These are phyloP conservation scores for Ustilago esculenta DNA, from an alignment of 1,284 basidiomycete genomes.

Conservation along the genomic window DNA sequence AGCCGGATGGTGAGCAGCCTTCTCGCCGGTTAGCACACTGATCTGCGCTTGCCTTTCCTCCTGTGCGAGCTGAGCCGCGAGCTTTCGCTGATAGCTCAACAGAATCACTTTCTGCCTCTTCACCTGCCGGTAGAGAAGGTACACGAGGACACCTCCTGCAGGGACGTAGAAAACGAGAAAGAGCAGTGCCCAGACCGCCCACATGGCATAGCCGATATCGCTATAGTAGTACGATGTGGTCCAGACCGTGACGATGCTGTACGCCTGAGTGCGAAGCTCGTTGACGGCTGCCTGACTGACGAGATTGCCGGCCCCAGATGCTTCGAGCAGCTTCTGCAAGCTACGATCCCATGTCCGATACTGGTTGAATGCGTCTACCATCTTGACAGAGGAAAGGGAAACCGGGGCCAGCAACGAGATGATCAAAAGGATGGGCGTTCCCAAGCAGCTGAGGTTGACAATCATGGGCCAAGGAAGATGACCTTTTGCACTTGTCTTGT, in stretches of 20 bases:
- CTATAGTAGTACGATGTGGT: conserved; percentile 36
- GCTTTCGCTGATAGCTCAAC: conserved; percentile 33
- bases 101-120: conserved; percentile 29
- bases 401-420: conserved; percentile 32
- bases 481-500: conserved; percentile 28
- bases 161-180: conserved; percentile 57
- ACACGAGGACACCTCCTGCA: conserved; percentile 51
- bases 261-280: conserved; percentile 17
- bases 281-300: conserved; percentile 13
- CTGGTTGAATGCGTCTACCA: conserved; percentile 10
- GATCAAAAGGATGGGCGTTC: conserved; percentile 45
- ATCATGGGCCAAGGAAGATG: conserved; percentile 44
- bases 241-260: conserved; percentile 30
- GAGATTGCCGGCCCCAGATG: neutral
- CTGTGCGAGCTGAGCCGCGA: conserved; percentile 23
- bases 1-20: no score
- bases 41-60: conserved; percentile 19
- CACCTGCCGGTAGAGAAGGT: conserved; percentile 41
- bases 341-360: conserved; percentile 24
- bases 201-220: conserved; percentile 44
- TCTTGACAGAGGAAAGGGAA: conserved; percentile 18
- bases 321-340: conserved; percentile 6
- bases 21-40: conserved; percentile 14
- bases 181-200: conserved; percentile 50
- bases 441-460: conserved; percentile 51